Percentiles rank a stretch among this genome's conserved stretches.
Evolutionary conservation across 208 protist genomes (phyloP).

Genomic region (Acanthamoeba lenticulata): DNA sequence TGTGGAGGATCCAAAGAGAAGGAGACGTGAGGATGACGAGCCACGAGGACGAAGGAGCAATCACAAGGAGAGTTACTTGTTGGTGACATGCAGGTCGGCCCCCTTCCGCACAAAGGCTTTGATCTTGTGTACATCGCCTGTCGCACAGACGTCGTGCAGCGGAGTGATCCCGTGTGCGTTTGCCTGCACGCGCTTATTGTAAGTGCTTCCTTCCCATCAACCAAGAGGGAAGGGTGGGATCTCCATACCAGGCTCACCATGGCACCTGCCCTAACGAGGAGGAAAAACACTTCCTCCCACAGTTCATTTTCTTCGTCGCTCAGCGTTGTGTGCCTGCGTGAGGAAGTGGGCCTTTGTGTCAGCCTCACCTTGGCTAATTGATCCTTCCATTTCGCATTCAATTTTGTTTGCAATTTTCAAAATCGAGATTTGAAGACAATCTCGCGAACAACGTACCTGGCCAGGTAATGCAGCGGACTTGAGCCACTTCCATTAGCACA

Average conservation of each 20-base stretch:
- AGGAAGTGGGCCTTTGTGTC: no score
- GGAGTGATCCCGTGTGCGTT: conserved; percentile 46
- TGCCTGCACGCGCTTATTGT: not conserved
- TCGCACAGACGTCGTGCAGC: conserved; percentile 41
- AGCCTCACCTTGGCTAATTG: no score
- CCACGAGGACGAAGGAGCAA: not conserved
- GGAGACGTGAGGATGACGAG: not conserved
- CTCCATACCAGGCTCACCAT: not conserved
- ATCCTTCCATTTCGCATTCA: no score
- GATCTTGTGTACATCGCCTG: not conserved
- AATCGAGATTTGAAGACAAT: not conserved
- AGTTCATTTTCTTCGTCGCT: not conserved
- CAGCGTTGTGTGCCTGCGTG: not conserved
- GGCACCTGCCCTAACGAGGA: not conserved
- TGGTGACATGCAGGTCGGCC: not conserved
- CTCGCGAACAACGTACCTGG: not conserved
- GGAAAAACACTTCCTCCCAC: conserved; percentile 33
- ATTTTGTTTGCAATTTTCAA: not conserved
- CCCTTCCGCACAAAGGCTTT: not conserved
- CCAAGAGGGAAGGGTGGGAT: not conserved
- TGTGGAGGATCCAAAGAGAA: not conserved
- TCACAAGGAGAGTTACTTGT: not conserved
- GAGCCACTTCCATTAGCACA: conserved; percentile 20
- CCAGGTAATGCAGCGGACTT: conserved; percentile 39
- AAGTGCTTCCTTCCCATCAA: not conserved